These are phyloP conservation scores for Backusella circina DNA, from an alignment of 192 early-diverging fungal genomes.

Conservation along the genomic window DNA sequence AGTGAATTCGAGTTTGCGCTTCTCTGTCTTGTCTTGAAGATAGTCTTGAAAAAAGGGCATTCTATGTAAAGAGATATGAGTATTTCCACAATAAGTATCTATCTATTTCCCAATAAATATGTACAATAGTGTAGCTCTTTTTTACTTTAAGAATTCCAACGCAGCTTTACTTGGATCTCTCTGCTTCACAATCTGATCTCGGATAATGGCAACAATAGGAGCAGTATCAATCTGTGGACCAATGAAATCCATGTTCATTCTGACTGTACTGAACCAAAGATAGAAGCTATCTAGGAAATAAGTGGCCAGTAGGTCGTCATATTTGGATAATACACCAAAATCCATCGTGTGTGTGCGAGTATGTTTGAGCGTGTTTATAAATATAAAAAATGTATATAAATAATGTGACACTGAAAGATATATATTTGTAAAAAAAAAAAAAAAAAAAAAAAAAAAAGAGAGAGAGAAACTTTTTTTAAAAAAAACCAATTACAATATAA, in stretches of 20 bases:
- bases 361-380: background rate
- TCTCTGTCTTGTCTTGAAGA: conserved; percentile 25
- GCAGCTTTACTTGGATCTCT: conserved; percentile 22
- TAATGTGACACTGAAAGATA: too few relatives aligned
- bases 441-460: too few relatives aligned
- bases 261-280: conserved; percentile 50
- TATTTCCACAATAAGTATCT: background rate
- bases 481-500: too few relatives aligned
- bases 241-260: conserved; percentile 43
- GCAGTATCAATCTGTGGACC: conserved; percentile 15
- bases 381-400: background rate
- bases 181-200: conserved; percentile 34
- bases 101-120: too few relatives aligned
- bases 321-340: conserved; percentile 40
- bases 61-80: background rate
- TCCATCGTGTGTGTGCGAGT: conserved; percentile 36
- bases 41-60: conserved; percentile 25
- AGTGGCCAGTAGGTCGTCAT: conserved; percentile 49
- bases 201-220: conserved; percentile 37
- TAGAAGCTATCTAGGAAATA: conserved; percentile 42
- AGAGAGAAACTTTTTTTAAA: too few relatives aligned
- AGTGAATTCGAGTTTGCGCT: conserved; percentile 38
- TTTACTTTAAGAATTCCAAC: background rate
- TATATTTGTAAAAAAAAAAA: too few relatives aligned
- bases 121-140: too few relatives aligned